phyloP scores from a whole-genome alignment of 2,329 filamentous ascomycete species.

The Exophiala lecanii-corni region DNA sequence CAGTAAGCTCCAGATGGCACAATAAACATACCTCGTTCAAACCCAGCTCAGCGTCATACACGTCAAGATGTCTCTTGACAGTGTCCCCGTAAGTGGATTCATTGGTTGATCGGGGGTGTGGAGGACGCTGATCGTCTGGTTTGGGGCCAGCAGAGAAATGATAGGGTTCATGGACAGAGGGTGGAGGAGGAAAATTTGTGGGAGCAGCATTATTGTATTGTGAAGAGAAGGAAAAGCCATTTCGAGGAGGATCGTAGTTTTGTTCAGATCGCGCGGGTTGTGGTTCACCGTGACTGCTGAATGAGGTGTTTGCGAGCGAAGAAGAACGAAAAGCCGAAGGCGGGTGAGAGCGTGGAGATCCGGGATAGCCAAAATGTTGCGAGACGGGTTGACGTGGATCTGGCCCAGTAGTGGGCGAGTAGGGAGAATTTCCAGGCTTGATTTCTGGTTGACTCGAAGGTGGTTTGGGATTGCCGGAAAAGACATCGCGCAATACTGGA shows the following conservation, averaged over 20 bases:
- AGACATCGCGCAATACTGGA: slow-evolving; percentile 31
- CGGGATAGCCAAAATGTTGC: slow-evolving; percentile 35
- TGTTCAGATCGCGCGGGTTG: slow-evolving; percentile 10
- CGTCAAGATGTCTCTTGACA: slow-evolving; percentile 61
- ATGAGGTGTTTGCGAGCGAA: slow-evolving; percentile 27
- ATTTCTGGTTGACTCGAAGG: slow-evolving; percentile 14
- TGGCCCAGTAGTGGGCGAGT: slow-evolving; percentile 24
- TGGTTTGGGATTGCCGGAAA: slow-evolving; percentile 27
- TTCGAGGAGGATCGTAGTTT: slow-evolving; percentile 10
- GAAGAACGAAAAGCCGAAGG: slow-evolving; percentile 33
- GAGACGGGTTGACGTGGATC: slow-evolving; percentile 29
- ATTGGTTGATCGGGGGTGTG: slow-evolving; percentile 6
- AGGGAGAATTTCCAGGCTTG: slow-evolving; percentile 7
- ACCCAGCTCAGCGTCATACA: slow-evolving; percentile 54
- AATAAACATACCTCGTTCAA: slow-evolving; percentile 43
- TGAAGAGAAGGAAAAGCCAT: slow-evolving; percentile 6
- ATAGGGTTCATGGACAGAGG: slow-evolving; percentile 9
- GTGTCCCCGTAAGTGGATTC: slow-evolving; percentile 39
- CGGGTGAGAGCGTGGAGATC: slow-evolving; percentile 38
- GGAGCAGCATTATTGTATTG: slow-evolving; percentile 1
- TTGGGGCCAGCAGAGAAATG: slow-evolving; percentile 19
- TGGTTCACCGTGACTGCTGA: slow-evolving; percentile 13
- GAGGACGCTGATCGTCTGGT: slow-evolving; percentile 9
- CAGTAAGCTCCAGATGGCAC: not conserved
- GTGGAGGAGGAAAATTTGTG: slow-evolving; percentile 6